Evolutionary conservation across 1,284 basidiomycete genomes (phyloP).

Genomic region (Ceratobasidium sp.): DNA sequence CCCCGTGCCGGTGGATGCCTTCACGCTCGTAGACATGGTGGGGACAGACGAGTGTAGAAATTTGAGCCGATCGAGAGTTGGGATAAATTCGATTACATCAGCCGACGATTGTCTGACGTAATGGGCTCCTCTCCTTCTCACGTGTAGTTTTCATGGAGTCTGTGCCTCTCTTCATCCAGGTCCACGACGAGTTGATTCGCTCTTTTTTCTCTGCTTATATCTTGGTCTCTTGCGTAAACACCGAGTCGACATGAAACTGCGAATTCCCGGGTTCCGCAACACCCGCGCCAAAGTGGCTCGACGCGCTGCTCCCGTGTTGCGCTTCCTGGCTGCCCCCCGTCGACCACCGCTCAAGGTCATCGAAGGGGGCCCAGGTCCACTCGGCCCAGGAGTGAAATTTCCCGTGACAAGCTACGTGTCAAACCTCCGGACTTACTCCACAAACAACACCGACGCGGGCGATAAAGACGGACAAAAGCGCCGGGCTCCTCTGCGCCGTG

Average conservation of each 20-base stretch:
- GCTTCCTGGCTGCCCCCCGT: slow-evolving; percentile 16
- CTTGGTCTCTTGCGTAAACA: background rate
- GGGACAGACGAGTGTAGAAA: background rate
- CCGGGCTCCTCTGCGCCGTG: slow-evolving; percentile 27
- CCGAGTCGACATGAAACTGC: slow-evolving; percentile 14
- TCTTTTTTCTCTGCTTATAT: background rate
- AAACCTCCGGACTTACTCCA: slow-evolving; percentile 1
- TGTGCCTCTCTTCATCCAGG: background rate
- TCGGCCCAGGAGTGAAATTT: background rate
- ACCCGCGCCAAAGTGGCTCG: slow-evolving; percentile 21
- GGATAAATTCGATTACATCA: slow-evolving; percentile 11
- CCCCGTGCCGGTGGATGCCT: slow-evolving; percentile 41
- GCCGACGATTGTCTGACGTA: slow-evolving; percentile 4
- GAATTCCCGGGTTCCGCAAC: slow-evolving; percentile 28
- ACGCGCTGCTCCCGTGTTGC: slow-evolving; percentile 15
- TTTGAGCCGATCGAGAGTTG: background rate
- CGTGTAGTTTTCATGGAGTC: slow-evolving; percentile 4
- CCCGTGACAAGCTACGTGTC: slow-evolving; percentile 24
- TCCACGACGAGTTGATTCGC: background rate
- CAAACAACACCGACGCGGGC: background rate
- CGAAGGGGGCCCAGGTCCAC: background rate
- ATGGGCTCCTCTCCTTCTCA: too few relatives aligned
- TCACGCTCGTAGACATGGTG: slow-evolving; percentile 36
- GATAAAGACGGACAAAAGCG: background rate
- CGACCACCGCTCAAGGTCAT: slow-evolving; percentile 16